Evolutionary conservation across 495 filamentous ascomycete species (phyloP).

Genomic region (Lasiosphaeris hirsuta): DNA sequence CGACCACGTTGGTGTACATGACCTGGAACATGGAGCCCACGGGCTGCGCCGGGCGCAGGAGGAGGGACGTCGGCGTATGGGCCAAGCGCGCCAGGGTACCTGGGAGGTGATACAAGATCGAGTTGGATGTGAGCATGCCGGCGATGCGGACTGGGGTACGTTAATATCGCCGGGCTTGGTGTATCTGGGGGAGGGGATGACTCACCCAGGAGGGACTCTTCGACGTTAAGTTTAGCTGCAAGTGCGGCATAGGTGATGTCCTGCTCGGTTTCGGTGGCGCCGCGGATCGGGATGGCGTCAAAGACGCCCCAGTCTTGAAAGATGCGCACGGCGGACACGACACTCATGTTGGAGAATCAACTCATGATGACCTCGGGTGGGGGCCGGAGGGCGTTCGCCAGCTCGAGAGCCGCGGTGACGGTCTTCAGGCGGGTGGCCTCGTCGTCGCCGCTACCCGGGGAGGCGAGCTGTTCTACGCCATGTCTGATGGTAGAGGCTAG

Average conservation of each 20-base stretch:
- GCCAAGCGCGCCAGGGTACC: slow-evolving; percentile 16
- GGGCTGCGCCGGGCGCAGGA: slow-evolving; percentile 18
- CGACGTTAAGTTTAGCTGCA: slow-evolving; percentile 22
- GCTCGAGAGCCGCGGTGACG: slow-evolving; percentile 13
- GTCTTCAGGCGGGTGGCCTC: slow-evolving; percentile 12
- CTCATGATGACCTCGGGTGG: slow-evolving; percentile 27
- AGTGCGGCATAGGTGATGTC: slow-evolving; percentile 26
- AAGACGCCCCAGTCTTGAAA: slow-evolving; percentile 37
- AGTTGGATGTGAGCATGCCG: slow-evolving; percentile 30
- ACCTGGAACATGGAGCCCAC: slow-evolving; percentile 52
- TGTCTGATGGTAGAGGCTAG: slow-evolving; percentile 15
- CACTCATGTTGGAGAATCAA: slow-evolving; percentile 23
- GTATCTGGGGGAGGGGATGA: neutral
- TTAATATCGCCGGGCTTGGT: neutral
- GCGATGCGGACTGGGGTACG: slow-evolving; percentile 24
- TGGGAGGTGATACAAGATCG: slow-evolving; percentile 21
- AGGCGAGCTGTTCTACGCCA: slow-evolving; percentile 5
- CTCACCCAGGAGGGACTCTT: slow-evolving; percentile 28
- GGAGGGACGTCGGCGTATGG: slow-evolving; percentile 31
- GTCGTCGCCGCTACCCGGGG: neutral
- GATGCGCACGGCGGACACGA: slow-evolving; percentile 29
- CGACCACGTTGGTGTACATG: slow-evolving; percentile 41
- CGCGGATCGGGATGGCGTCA: slow-evolving; percentile 20
- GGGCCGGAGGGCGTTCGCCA: slow-evolving; percentile 17
- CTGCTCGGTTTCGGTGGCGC: slow-evolving; percentile 1